Evolutionary conservation across 306 rosid species (phyloP).

Genomic region (Lablab purpureus): DNA sequence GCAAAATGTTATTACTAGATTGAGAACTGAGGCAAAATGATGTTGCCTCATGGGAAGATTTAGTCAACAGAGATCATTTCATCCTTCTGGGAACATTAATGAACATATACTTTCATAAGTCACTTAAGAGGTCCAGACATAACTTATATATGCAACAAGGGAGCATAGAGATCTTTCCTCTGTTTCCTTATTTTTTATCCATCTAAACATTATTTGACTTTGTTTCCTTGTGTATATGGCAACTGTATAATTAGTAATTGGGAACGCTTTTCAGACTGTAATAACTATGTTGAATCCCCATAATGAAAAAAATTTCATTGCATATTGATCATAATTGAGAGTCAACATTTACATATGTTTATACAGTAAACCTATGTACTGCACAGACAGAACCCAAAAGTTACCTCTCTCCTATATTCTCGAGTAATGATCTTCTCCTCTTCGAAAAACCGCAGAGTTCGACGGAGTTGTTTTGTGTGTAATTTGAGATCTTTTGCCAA

Average conservation of each 20-base stretch:
- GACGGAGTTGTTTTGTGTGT: constrained; percentile 91
- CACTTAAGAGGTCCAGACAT: neutral
- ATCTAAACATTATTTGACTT: neutral
- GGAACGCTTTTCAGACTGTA: neutral
- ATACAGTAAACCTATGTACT: constrained; percentile 9
- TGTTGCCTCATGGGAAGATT: too few relatives aligned
- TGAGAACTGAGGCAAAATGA: too few relatives aligned
- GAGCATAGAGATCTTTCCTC: too few relatives aligned
- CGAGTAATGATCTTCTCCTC: constrained; percentile 92
- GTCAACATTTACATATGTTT: neutral
- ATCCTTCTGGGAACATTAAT: neutral
- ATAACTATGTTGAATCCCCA: neutral
- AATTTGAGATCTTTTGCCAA: constrained; percentile 95
- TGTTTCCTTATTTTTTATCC: neutral
- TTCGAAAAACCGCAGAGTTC: constrained; percentile 83
- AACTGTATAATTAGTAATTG: neutral
- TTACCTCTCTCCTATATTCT: constrained; percentile 93
- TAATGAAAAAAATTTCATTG: neutral
- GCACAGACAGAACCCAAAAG: constrained; percentile 34
- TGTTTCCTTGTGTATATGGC: neutral
- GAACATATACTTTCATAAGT: neutral
- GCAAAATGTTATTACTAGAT: too few relatives aligned
- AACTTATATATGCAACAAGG: neutral
- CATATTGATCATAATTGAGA: neutral
- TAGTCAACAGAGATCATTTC: neutral